Percentiles rank a stretch among this genome's conserved stretches.
These are phyloP conservation scores for Botrytis galanthina DNA, from an alignment of 2,329 filamentous ascomycete genomes.

Conservation along the genomic window DNA sequence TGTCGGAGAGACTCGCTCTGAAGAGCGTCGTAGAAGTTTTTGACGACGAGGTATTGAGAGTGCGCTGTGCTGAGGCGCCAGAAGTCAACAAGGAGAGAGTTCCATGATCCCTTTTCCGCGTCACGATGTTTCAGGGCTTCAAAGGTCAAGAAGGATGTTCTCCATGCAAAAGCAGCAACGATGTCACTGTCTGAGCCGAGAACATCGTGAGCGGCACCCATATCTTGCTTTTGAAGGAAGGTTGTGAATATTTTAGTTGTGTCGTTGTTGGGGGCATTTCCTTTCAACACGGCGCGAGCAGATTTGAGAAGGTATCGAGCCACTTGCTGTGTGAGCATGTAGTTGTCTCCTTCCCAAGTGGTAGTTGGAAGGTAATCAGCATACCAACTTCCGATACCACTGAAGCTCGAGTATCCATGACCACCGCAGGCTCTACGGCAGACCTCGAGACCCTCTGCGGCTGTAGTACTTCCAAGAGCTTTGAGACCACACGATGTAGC, in stretches of 20 bases:
- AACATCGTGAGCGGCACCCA: conserved; percentile 72
- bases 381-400: conserved; percentile 73
- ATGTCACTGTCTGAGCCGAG: conserved; percentile 68
- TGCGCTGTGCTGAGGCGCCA: conserved; percentile 73
- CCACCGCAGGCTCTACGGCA: conserved; percentile 75
- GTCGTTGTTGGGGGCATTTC: conserved; percentile 64
- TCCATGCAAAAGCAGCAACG: conserved; percentile 73
- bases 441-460: conserved; percentile 71
- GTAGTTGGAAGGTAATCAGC: conserved; percentile 70
- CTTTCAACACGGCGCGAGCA: conserved; percentile 65
- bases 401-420: conserved; percentile 73
- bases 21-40: conserved; percentile 73
- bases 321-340: conserved; percentile 79
- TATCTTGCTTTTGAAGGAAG: conserved; percentile 64
- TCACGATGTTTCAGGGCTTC: conserved; percentile 73
- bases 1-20: conserved; percentile 52
- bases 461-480: conserved; percentile 67
- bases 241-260: conserved; percentile 63
- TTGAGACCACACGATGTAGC: conserved; percentile 76
- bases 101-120: conserved; percentile 73
- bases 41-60: conserved; percentile 74
- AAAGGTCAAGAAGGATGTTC: conserved; percentile 70
- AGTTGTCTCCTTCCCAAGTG: conserved; percentile 66
- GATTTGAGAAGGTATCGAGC: conserved; percentile 75
- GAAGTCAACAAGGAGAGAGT: conserved; percentile 74